phyloP scores from a whole-genome alignment of 441 rosid species.

The Geranium incanum region DNA sequence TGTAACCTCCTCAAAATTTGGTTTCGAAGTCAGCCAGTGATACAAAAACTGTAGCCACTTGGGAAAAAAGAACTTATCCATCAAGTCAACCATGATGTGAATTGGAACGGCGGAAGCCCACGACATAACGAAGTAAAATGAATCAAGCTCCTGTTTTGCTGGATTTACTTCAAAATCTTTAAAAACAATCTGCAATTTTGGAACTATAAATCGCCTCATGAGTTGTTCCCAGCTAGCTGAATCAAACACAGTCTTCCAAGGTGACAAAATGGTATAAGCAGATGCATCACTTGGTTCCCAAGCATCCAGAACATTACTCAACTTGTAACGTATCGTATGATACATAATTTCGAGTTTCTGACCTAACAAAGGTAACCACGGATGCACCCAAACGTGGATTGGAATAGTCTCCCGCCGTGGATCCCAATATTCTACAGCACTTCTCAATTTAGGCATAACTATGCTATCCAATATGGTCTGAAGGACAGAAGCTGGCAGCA shows the following conservation, averaged over 20 bases:
- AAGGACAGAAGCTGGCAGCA: conserved; percentile 2
- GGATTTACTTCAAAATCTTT: conserved; percentile 81
- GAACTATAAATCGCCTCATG: conserved; percentile 82
- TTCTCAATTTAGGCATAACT: conserved; percentile 4
- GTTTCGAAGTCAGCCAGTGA: conserved; percentile 63
- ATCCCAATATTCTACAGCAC: conserved; percentile 61
- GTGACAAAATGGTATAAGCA: conserved; percentile 75
- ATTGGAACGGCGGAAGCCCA: conserved; percentile 73
- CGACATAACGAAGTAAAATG: conserved; percentile 59
- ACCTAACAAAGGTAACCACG: conserved; percentile 79
- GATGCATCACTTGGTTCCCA: conserved; percentile 85
- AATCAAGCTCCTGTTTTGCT: conserved; percentile 62
- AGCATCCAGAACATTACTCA: conserved; percentile 73
- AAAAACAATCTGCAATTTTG: conserved; percentile 73
- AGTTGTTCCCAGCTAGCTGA: conserved; percentile 78
- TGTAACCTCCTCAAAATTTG: conserved; percentile 65
- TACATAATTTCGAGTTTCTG: conserved; percentile 62
- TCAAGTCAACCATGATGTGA: conserved; percentile 77
- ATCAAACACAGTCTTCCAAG: conserved; percentile 89
- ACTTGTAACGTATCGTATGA: conserved; percentile 64
- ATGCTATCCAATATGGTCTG: neutral
- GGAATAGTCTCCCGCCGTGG: conserved; percentile 70
- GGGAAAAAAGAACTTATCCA: conserved; percentile 70
- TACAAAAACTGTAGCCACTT: conserved; percentile 83
- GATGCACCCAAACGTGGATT: conserved; percentile 91